Conservation (phyloP, 176 grass and related monocot species). For the Raddia guianensis region DNA sequence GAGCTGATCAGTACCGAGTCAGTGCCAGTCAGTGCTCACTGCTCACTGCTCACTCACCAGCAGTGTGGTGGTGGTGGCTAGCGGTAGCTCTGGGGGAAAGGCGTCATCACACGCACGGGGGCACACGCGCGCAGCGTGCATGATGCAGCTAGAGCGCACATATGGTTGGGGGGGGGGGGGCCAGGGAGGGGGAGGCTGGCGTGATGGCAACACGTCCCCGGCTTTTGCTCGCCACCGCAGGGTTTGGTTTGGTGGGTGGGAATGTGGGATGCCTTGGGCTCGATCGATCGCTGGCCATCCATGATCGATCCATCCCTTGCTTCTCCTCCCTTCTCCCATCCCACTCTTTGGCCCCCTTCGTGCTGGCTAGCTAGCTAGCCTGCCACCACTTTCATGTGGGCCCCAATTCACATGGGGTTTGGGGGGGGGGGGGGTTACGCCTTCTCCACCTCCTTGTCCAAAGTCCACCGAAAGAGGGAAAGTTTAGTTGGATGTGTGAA, state of each 20-base stretch:
- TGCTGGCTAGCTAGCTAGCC: background rate
- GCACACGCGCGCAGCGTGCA: background rate
- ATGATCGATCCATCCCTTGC: no score
- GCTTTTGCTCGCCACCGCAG: conserved; percentile 42
- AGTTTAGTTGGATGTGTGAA: no score
- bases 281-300: no score
- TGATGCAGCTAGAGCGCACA: conserved; percentile 12
- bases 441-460: no score
- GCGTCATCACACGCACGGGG: background rate
- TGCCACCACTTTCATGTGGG: background rate
- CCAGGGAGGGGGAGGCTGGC: background rate
- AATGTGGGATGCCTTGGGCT: background rate
- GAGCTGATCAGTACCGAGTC: no score
- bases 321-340: background rate
- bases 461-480: background rate
- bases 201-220: conserved; percentile 5
- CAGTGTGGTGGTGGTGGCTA: background rate
- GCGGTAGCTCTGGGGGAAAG: background rate
- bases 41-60: no score
- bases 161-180: background rate
- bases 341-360: background rate
- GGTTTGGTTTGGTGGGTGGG: conserved; percentile 27
- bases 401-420: background rate
- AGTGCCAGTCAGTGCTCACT: no score
- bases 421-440: no score